A percentile compares a stretch with the other conserved stretches of the same genome.
These are phyloP conservation scores for Aureobasidium namibiae DNA, from an alignment of 2,329 filamentous ascomycete species.

Conservation along the genomic window DNA sequence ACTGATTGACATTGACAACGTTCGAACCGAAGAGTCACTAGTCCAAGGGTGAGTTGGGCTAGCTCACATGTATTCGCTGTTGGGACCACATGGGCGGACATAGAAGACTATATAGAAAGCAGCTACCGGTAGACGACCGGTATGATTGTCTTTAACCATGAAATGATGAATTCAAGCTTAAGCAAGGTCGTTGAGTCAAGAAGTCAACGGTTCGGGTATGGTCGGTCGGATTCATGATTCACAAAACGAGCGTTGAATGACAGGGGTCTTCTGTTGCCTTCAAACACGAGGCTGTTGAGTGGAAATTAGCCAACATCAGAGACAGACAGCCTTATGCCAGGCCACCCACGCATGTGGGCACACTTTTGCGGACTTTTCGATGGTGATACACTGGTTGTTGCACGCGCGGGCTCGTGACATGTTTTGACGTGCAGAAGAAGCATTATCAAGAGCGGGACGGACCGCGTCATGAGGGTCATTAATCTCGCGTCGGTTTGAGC, in stretches of 20 bases:
- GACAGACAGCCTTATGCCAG: neutral
- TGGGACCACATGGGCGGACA: slow-evolving; percentile 6
- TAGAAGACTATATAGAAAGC: neutral
- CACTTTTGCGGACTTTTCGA: neutral
- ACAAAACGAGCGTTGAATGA: neutral
- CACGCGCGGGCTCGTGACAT: neutral
- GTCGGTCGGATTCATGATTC: neutral
- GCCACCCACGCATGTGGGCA: neutral
- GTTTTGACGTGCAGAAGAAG: neutral
- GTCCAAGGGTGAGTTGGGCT: neutral
- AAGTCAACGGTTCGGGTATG: neutral
- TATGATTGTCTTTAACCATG: neutral
- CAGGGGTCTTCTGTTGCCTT: neutral
- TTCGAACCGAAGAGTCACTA: neutral
- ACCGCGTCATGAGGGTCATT: neutral
- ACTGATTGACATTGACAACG: neutral
- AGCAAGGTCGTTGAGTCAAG: slow-evolving; percentile 8
- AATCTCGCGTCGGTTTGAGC: neutral
- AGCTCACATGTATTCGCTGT: neutral
- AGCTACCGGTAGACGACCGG: neutral
- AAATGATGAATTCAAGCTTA: slow-evolving; percentile 3
- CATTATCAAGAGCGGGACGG: neutral
- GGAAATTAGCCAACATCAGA: slow-evolving; percentile 2
- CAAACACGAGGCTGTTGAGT: neutral
- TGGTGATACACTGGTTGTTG: slow-evolving; percentile 7